Evolutionary conservation across 2,329 filamentous ascomycete species (phyloP).

Genomic region (Colletotrichum salicis): DNA sequence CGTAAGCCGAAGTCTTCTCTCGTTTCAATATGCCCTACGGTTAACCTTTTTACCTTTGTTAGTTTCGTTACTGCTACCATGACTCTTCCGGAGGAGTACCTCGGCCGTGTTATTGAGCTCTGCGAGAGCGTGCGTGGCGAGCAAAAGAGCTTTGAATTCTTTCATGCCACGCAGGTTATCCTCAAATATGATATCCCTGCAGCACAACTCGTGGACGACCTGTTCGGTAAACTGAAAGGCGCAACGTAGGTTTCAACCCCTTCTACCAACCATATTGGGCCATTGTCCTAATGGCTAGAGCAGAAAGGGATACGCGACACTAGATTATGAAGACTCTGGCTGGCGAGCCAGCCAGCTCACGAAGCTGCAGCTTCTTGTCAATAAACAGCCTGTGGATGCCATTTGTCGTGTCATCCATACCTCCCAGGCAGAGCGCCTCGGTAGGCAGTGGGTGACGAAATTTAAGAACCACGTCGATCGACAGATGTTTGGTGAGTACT

Average conservation of each 20-base stretch:
- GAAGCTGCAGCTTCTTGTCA: conserved; percentile 93
- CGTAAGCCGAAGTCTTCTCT: conserved; percentile 48
- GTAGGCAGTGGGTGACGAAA: conserved; percentile 88
- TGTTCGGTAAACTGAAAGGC: conserved; percentile 96
- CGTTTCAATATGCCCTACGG: no score
- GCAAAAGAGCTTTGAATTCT: conserved; percentile 90
- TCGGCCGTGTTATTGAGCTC: conserved; percentile 93
- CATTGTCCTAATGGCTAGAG: background rate
- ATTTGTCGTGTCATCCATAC: conserved; percentile 89
- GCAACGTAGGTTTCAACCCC: conserved; percentile 64
- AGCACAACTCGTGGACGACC: conserved; percentile 91
- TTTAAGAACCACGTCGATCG: conserved; percentile 97
- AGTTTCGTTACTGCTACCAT: conserved; percentile 83
- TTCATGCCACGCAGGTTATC: conserved; percentile 92
- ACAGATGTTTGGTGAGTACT: conserved; percentile 80
- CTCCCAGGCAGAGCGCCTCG: conserved; percentile 83
- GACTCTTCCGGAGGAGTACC: conserved; percentile 91
- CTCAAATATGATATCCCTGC: conserved; percentile 91
- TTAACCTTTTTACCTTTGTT: background rate
- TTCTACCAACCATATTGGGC: background rate
- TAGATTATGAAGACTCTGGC: conserved; percentile 96
- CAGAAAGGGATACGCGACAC: conserved; percentile 88
- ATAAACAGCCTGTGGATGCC: conserved; percentile 92
- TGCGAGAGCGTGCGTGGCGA: conserved; percentile 90
- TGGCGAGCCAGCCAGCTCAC: conserved; percentile 84